Percentiles rank a stretch among this genome's conserved stretches.
Conservation (phyloP, 495 filamentous ascomycete species). For the Astrocystis sublimbata region DNA sequence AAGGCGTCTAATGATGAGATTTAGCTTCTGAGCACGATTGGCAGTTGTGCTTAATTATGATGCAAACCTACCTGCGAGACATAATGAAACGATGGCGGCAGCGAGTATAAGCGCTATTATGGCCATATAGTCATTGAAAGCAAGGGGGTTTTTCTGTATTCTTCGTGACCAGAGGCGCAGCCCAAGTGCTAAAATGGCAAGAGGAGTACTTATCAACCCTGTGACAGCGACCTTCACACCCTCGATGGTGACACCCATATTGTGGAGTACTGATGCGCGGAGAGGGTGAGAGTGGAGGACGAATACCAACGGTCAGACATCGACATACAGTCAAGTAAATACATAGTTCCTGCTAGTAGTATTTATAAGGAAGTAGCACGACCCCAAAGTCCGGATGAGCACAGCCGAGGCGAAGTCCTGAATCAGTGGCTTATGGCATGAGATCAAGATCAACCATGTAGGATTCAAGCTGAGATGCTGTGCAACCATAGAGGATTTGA, state of each 20-base stretch:
- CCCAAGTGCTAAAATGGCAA: neutral
- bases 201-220: neutral
- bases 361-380: no score
- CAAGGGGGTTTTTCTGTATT: neutral
- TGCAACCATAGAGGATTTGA: no score
- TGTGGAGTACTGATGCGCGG: no score
- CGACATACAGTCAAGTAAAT: no score
- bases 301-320: no score
- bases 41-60: neutral
- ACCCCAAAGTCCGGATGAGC: no score
- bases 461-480: no score
- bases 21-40: neutral
- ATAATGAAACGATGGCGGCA: neutral
- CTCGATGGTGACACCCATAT: neutral
- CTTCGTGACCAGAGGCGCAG: conserved; percentile 9
- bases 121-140: conserved; percentile 5
- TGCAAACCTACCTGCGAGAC: neutral
- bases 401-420: no score
- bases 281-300: no score
- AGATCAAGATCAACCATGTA: no score
- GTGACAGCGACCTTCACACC: neutral
- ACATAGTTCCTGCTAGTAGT: no score
- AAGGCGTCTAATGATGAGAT: conserved; percentile 3
- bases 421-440: no score
- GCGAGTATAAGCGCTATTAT: neutral